These are phyloP conservation scores for Moniliophthora roreri DNA, from an alignment of 1,284 basidiomycete genomes.

Conservation along the genomic window DNA sequence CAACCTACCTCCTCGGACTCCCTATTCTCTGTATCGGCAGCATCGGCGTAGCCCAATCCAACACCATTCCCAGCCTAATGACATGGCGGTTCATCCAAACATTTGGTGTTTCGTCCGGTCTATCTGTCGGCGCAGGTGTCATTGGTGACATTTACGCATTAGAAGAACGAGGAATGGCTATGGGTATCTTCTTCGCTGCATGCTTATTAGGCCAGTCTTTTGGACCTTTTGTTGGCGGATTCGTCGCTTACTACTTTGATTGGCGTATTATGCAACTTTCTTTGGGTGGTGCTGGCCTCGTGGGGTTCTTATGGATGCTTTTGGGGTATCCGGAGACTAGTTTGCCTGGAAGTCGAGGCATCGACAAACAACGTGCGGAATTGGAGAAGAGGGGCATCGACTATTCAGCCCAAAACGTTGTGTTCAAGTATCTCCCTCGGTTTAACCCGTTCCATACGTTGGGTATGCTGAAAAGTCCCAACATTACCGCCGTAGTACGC, in stretches of 20 bases:
- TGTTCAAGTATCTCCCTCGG: constrained; percentile 38
- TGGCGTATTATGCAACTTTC: background rate
- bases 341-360: constrained; percentile 23
- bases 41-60: constrained; percentile 55
- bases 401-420: too few relatives aligned
- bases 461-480: constrained; percentile 55
- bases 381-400: constrained; percentile 20
- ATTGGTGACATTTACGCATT: constrained; percentile 67
- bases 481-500: constrained; percentile 55
- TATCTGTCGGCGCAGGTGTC: constrained; percentile 60
- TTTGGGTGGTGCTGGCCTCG: background rate
- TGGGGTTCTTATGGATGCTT: too few relatives aligned
- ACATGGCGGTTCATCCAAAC: constrained; percentile 65
- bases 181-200: constrained; percentile 63
- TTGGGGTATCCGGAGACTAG: too few relatives aligned
- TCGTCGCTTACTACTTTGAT: too few relatives aligned
- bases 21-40: constrained; percentile 63
- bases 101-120: constrained; percentile 52
- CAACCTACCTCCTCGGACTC: constrained; percentile 60
- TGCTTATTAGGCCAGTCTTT: constrained; percentile 26
- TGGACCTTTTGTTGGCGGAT: background rate
- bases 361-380: constrained; percentile 34
- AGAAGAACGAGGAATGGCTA: constrained; percentile 60
- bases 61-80: constrained; percentile 50
- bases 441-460: constrained; percentile 63